Evolutionary conservation across 768 basidiomycete species (phyloP), one percentile per base, ranked within the genome.

Genomic region (Xerocomellus amylosporus): DNA sequence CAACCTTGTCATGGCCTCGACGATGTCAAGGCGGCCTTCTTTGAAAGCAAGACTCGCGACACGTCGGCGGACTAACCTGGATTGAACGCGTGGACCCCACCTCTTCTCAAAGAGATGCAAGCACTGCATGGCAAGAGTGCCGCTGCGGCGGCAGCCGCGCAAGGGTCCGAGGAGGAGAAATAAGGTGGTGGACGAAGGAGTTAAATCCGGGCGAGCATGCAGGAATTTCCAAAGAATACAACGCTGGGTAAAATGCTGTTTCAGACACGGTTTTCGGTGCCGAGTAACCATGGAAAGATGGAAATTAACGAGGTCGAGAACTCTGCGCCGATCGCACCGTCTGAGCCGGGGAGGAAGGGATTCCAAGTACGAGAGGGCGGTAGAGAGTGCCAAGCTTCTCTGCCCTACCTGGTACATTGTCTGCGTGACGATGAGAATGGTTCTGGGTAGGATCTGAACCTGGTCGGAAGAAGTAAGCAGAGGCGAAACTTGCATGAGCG

Each of bases 11-110:
- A 73, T 70, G 28, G 58, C 50, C 20, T 49, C 57, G 37, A 66
- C 70, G 53, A 87, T 78, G 61, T 83, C 82, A 56, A 74, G 68
- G 42, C 84, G 78, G 15, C 85, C 81, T 71, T 90, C 82, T 66
- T 85, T 87, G 51, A 86, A 62, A 30, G 86, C 87, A 44, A 87
- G 73, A 39, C 67, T 70, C 6, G 78, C 77, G 49, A 90, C 68
- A 39, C 85, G 80, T 53, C 83, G 79, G 62, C 80, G 77, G 20
- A 90, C 86, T 20, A 75, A 72, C 48, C 76, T 73, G 70, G 87
- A 82, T 59, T 79, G 79, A 6, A 86, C 71, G 24, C 66, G 67
- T 19, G 69, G 51, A 3, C 88, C 87, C 84, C 84, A 90, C 59
- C 74, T 73, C 49, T 65, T 64, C 59, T 73, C 73, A 65, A 85